Conservation (phyloP, 202 grass and related monocot species). For the Miscanthus sacchariflorus region DNA sequence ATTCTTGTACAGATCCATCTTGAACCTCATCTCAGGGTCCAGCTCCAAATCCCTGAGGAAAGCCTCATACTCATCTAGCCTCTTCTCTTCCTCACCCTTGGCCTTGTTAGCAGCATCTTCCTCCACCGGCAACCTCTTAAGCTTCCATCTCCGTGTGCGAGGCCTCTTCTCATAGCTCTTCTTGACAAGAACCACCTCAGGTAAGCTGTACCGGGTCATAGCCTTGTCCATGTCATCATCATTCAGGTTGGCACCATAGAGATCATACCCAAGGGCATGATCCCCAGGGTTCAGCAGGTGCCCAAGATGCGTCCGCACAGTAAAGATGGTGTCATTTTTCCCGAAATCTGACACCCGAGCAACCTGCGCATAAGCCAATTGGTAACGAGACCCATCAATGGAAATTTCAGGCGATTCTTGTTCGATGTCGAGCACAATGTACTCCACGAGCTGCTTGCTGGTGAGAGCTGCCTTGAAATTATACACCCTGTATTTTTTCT, state of each 20-base stretch:
- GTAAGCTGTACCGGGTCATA: slow-evolving; percentile 62
- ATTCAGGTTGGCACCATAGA: slow-evolving; percentile 76
- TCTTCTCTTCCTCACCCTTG: slow-evolving; percentile 78
- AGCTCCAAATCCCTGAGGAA: slow-evolving; percentile 76
- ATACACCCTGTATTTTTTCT: slow-evolving; percentile 75
- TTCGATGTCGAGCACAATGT: slow-evolving; percentile 89
- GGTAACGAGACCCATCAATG: slow-evolving; percentile 67
- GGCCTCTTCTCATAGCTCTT: slow-evolving; percentile 89
- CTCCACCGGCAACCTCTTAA: slow-evolving; percentile 77
- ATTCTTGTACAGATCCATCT: slow-evolving; percentile 70
- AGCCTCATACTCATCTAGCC: slow-evolving; percentile 62
- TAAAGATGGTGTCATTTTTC: slow-evolving; percentile 83
- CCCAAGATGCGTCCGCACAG: slow-evolving; percentile 78
- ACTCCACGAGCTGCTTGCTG: slow-evolving; percentile 86
- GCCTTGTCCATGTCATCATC: slow-evolving; percentile 81
- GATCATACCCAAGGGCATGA: slow-evolving; percentile 87
- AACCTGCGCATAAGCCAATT: slow-evolving; percentile 79
- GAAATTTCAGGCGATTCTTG: slow-evolving; percentile 72
- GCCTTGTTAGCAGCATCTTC: slow-evolving; percentile 55
- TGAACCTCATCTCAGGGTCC: slow-evolving; percentile 58
- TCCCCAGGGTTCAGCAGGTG: slow-evolving; percentile 83
- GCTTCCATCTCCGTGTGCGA: slow-evolving; percentile 58
- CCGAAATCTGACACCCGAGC: slow-evolving; percentile 79
- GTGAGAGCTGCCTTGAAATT: slow-evolving; percentile 80
- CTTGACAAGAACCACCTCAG: slow-evolving; percentile 89